Evolutionary conservation across 1,139 yeast genomes (phyloP), one percentile per base, ranked within the genome.

Genomic region (Pichia sp.): DNA sequence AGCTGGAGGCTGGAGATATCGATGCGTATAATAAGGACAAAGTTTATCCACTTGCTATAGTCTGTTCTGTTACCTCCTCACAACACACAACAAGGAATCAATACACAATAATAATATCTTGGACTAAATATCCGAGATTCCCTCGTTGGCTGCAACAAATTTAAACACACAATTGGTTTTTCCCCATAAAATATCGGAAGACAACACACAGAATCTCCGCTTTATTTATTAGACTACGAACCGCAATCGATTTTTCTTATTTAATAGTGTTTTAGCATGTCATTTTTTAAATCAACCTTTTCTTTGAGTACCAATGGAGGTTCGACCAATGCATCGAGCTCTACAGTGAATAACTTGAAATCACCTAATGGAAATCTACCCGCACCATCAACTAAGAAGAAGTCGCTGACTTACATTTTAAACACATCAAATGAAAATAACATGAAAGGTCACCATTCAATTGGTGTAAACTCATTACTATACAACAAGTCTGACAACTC

Each of bases 391-490:
- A 18, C 34, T 11, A 37, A 40, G 31, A 54, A 52, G 44, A 55
- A 55, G 40, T 59, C 57, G 15, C 42, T 63, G 18, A 61, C 64
- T 14, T 63, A 64, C 40, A 55, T 61, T 19, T 38, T 63, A 9
- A 53, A 57, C 33, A 54, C 66, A 24, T 56, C 62, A 19, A 59
- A 59, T 42, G 58, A 54, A 35, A 45, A 48, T 27, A 44, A 51
- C 11, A 30, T 38, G 22, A 62, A 65, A 31, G 83, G 83, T 51
- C 50, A 50, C 32, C 86, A 81, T 58, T 71, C 81, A 6, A 67
- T 81, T 21, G 85, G 85, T 32, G 77, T 81, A 57, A 79, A 77
- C 55, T 61, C 70, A 48, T 53, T 72, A 42, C 64, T 67, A 41
- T 67, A 61, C 51, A 72, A 75, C 38, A 55, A 56, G 8, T 48